Base-by-base conservation (phyloP, 768 basidiomycete species). In the Cystobasidiopsis lactophilus region DNA sequence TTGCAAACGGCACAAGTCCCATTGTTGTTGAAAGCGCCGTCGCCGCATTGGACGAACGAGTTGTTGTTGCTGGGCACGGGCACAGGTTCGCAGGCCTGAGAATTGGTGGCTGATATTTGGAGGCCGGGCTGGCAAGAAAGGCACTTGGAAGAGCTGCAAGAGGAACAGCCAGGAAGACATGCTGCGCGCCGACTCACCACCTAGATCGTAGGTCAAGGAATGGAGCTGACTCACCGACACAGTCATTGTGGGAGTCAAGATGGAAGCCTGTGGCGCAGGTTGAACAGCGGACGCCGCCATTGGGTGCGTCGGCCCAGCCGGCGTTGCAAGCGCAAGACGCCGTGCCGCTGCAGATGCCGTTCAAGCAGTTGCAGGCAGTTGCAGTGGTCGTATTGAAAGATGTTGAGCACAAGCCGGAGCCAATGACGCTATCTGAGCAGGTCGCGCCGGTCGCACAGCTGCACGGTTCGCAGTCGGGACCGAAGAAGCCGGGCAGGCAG, bases 341-440 rank as follows among this genome's bases (percentile, higher is more conserved):
- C 51, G 75, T 73, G 0, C 73, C 58, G 2, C 72, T 73, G 65
- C 85, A 91, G 41, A 75, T 66, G 2, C 85, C 85, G 59, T 86
- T 86, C 46, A 78, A 57, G 62, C 85, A 91, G 61, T 85, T 80
- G 66, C 85, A 91, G 2, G 72, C 72, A 0, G 60, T 58, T 13
- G 55, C 46, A 1, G 55, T 52, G 19, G 56, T 56, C 57, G 77
- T 75, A 37, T 66, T 63, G 24, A 75, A 68, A 0, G 66, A 61
- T 2, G 67, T 65, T 52, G 82, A 70, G 64, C 85, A 89, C 40
- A 71, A 69, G 0, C 85, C 85, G 1, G 76, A 72, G 0, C 85
- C 85, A 0, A 77, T 73, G 40, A 82, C 76, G 4, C 85, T 84
- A n/a, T 82, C 77, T 57, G 84, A 79, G 63, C 85, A 89, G 2